Percentiles rank a stretch among this genome's conserved stretches.
phyloP scores from a whole-genome alignment of 768 basidiomycete species.

The Aureoboletus auriporus region DNA sequence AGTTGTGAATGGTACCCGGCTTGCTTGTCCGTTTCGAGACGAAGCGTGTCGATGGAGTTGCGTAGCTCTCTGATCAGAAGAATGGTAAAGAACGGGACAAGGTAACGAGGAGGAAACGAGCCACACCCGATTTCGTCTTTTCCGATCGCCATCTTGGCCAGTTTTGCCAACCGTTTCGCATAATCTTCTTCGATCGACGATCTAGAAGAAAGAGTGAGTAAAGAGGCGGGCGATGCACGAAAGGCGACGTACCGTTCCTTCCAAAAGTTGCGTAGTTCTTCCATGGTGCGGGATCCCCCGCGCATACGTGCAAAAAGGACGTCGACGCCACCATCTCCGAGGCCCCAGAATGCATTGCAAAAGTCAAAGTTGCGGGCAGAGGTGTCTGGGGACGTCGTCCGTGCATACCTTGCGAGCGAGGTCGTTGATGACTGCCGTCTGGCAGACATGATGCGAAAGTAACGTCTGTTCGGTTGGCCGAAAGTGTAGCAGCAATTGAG shows the following conservation, averaged over 20 bases:
- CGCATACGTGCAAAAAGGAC: slow-evolving; percentile 88
- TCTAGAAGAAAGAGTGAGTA: slow-evolving; percentile 37
- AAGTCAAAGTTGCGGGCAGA: slow-evolving; percentile 67
- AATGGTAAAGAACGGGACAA: not conserved
- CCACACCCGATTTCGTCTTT: slow-evolving; percentile 92
- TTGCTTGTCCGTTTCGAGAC: slow-evolving; percentile 81
- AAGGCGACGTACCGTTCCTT: slow-evolving; percentile 75
- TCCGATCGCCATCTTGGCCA: slow-evolving; percentile 74
- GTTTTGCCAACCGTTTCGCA: slow-evolving; percentile 74
- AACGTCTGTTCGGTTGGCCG: slow-evolving; percentile 1
- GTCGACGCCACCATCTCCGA: slow-evolving; percentile 82
- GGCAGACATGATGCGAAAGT: slow-evolving; percentile 52
- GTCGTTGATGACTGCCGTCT: slow-evolving; percentile 80
- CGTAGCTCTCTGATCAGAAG: slow-evolving; percentile 65
- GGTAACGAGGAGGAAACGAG: not conserved
- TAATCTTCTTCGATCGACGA: slow-evolving; percentile 94
- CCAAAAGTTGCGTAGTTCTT: slow-evolving; percentile 86
- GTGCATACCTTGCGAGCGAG: slow-evolving; percentile 68
- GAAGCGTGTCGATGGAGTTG: slow-evolving; percentile 73
- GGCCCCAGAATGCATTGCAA: slow-evolving; percentile 97
- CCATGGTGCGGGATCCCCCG: slow-evolving; percentile 79
- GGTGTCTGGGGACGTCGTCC: slow-evolving; percentile 45
- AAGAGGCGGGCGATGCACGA: not conserved
- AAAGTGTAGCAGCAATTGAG: slow-evolving; percentile 17
- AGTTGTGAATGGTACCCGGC: slow-evolving; percentile 68